Evolutionary conservation across 75 land plant species (phyloP).

Genomic region (Selaginella moellendorffii): DNA sequence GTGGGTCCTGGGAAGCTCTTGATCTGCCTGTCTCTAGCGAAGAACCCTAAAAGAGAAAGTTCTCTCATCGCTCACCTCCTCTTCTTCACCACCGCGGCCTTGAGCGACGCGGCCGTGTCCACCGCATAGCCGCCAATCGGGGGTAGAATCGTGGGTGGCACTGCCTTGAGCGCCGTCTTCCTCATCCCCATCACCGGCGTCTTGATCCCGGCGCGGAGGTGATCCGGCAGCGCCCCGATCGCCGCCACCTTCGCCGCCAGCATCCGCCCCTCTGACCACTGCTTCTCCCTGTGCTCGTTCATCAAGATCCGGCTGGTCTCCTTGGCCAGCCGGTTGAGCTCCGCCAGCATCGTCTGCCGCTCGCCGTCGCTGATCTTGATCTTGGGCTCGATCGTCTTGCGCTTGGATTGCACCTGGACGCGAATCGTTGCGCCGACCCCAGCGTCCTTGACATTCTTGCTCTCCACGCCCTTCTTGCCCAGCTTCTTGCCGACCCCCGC

Average conservation of each 20-base stretch:
- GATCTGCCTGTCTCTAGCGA: too few species aligned
- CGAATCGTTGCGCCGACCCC: background rate
- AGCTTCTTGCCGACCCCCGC: background rate
- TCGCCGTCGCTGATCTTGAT: background rate
- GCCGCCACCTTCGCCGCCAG: slow-evolving; percentile 67
- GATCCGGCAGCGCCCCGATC: slow-evolving; percentile 66
- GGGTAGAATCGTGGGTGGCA: background rate
- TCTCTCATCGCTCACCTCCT: too few species aligned
- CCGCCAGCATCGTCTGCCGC: slow-evolving; percentile 13
- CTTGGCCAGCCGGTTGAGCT: slow-evolving; percentile 61
- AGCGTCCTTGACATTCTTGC: background rate
- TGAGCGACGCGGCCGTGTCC: background rate
- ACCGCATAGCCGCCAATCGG: background rate
- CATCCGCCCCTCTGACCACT: slow-evolving; percentile 42
- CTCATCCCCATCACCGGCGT: background rate
- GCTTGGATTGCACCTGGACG: background rate
- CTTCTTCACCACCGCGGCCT: background rate
- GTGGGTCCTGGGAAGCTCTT: too few species aligned
- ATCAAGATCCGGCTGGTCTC: slow-evolving; percentile 70
- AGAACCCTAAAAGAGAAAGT: too few species aligned
- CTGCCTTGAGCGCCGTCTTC: background rate
- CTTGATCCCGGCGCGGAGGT: slow-evolving; percentile 24
- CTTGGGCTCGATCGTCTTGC: background rate
- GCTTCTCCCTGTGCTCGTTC: slow-evolving; percentile 44
- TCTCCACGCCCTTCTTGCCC: background rate